A percentile compares a stretch with the other conserved stretches of the same genome.
Conservation (phyloP, 257 asterid species). For the Solanum boliviense region DNA sequence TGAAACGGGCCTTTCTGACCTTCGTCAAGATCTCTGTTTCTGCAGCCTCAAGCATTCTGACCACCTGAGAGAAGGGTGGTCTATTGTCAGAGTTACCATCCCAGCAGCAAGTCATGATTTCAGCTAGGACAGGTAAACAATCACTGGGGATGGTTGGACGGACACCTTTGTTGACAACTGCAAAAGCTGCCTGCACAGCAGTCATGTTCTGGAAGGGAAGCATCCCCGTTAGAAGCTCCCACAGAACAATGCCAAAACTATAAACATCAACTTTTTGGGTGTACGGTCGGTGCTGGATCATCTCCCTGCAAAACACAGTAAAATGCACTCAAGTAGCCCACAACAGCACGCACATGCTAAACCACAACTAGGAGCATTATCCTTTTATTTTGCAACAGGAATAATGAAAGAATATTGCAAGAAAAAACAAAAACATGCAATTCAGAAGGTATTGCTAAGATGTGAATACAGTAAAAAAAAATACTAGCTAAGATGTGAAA, state of each 20-base stretch:
- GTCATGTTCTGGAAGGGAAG: conserved; percentile 98
- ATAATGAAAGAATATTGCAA: background rate
- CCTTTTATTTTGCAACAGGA: background rate
- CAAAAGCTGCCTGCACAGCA: conserved; percentile 97
- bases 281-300: conserved; percentile 97
- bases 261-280: conserved; percentile 95
- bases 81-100: conserved; percentile 73
- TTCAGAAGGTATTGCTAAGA: background rate
- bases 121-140: conserved; percentile 66
- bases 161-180: conserved; percentile 91
- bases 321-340: background rate
- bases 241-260: conserved; percentile 94
- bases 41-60: conserved; percentile 86
- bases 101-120: conserved; percentile 95
- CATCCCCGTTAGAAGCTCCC: conserved; percentile 96
- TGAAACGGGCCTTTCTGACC: conserved; percentile 92
- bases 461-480: background rate
- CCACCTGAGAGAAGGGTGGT: conserved; percentile 82
- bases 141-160: conserved; percentile 76
- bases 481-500: background rate
- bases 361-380: background rate
- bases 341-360: background rate
- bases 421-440: background rate
- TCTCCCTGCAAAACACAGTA: conserved; percentile 58
- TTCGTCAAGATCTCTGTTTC: conserved; percentile 80